Percentiles rank a stretch among this genome's conserved stretches.
Conservation (phyloP, 2,329 filamentous ascomycete species). For the Huntiella omanensis region DNA sequence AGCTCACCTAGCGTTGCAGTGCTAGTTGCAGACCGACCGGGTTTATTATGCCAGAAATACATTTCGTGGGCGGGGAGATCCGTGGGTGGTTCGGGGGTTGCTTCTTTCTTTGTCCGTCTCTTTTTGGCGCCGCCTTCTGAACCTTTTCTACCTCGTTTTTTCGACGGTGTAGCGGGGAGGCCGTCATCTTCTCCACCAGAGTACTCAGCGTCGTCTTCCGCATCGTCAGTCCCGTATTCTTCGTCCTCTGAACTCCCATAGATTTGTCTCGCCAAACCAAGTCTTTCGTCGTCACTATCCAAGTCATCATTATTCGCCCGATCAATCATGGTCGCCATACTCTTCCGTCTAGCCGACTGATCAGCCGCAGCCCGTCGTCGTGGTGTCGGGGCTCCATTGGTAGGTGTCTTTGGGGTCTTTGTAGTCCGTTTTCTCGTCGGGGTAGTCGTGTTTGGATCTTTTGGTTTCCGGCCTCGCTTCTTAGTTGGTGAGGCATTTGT, state of each 20-base stretch:
- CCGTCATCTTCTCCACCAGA: neutral
- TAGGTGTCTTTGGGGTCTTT: slow-evolving; percentile 16
- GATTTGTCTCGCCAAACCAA: slow-evolving; percentile 50
- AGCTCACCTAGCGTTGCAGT: slow-evolving; percentile 64
- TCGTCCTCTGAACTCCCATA: slow-evolving; percentile 24
- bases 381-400: slow-evolving; percentile 31
- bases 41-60: slow-evolving; percentile 84
- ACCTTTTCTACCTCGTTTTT: slow-evolving; percentile 17
- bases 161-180: slow-evolving; percentile 25
- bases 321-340: slow-evolving; percentile 56
- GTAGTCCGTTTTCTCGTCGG: slow-evolving; percentile 20
- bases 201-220: slow-evolving; percentile 23
- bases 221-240: slow-evolving; percentile 21
- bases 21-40: slow-evolving; percentile 65
- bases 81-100: slow-evolving; percentile 60
- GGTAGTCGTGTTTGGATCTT: slow-evolving; percentile 13
- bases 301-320: slow-evolving; percentile 43
- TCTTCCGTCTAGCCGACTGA: slow-evolving; percentile 73
- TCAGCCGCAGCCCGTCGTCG: slow-evolving; percentile 53
- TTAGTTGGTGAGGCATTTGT: slow-evolving; percentile 4
- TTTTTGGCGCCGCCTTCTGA: slow-evolving; percentile 14
- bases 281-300: slow-evolving; percentile 55
- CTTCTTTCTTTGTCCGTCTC: slow-evolving; percentile 28
- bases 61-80: slow-evolving; percentile 74
- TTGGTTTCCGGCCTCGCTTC: slow-evolving; percentile 8